Base-by-base conservation (phyloP, 352 stramenopile genomes). In the Phytophthora sp. region DNA sequence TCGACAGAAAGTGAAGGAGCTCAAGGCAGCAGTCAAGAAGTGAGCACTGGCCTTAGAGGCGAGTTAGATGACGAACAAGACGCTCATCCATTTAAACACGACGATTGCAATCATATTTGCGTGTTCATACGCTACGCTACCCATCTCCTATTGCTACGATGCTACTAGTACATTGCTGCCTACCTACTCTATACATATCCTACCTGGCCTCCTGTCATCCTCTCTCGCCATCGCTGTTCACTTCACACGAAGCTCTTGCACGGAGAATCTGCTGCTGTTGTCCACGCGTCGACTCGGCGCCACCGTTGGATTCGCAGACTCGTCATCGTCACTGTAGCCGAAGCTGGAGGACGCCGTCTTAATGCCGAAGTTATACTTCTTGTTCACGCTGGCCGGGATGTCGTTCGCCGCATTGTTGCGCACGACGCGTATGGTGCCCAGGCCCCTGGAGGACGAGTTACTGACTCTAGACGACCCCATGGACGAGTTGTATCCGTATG, bases 1-100 rank as follows among this genome's bases (percentile, higher is more conserved):
- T 63, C 70, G 82, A 42, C 68, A 66, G 51, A 84, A 80, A 47
- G 59, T 63, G 16, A 80, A 85, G 44, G 58, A 82, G 56, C 62
- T 77, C 20, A 72, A 69, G 46, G 63, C 57, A 11, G 70, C 46
- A 7, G 27, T 75, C 33, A 71, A 75, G 9, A 63, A 69, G 24
- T 64, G 41, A 71, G 36, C 18, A 27, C 16, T 30, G 7, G 8
- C 18, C 7, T 31, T 0, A 33, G 30, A 41, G 41, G 24, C 41
- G 21, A 20, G 1, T 42, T 49, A 39, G 20, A 66, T 20, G 35
- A 50, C 11, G 33, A 42, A 36, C 41, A 9, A 46, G n/a, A 39
- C 26, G 24, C 7, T 29, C 20, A 27, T 16, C 33, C 29, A 62
- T 31, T n/a, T 41, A 15, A 52, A 60, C 30, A 66, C 49, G 31